Base-by-base conservation (phyloP, 108 stramenopile species). In the Aurantiochytrium sp. region DNA sequence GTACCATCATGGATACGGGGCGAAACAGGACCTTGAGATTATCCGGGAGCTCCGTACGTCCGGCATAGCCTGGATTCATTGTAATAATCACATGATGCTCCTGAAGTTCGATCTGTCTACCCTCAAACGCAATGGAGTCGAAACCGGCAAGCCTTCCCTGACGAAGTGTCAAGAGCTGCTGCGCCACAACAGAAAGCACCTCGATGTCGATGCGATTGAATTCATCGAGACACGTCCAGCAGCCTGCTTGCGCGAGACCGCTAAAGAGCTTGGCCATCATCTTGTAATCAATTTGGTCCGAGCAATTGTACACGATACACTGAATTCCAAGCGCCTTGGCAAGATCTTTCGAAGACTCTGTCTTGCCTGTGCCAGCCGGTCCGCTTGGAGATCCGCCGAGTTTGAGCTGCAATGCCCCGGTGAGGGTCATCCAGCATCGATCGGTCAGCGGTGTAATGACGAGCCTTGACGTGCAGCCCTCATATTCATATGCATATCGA, bases 371-470 rank as follows among this genome's bases (percentile, higher is more conserved):
- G 18, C 94, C 94, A 12, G 93, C 93, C 16, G 94, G 94, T 16
- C 94, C 94, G 4, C 90, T 42, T 0, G 93, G 93, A 57, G 89
- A 89, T 16, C 91, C 93, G 12, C 94, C 93, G 43, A 94, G 91
- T 47, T 91, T 91, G 16, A 94, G 59, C 57, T 92, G 89, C 21
- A 94, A 51, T 4, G 94, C 93, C 16, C 91, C 91, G 21, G 93
- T 94, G 44, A 93, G 89, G 8, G 93, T 94, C 89, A 94, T 93
- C 93, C 93, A 94, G 91, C 93, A 93, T 8, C 94, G 88, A 47
- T 94, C 94, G 18, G 94, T 94, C n/a, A 94, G 93, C 42, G 94
- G 94, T 14, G 94, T 94, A 28, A 94, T 93, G 12, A 94, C 94
- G 12, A 94, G 89, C 19, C 93, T 90, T 4, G 92, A 89, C 14